A percentile compares a stretch with the other conserved stretches of the same genome.
Conservation (phyloP, 176 grass and related monocot species). For the Triticum timopheevii region DNA sequence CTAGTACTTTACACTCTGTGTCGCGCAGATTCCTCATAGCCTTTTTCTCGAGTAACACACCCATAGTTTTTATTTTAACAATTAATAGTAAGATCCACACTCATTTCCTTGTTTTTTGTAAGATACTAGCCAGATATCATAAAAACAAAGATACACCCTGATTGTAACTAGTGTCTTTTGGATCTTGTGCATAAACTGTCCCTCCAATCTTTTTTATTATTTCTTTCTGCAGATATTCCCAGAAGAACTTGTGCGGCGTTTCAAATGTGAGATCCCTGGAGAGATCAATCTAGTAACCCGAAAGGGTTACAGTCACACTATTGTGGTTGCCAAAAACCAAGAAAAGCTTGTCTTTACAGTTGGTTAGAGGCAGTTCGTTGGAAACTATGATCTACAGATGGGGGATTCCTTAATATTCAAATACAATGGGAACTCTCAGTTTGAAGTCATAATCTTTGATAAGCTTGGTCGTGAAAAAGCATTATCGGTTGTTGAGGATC, state of each 20-base stretch:
- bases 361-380: not conserved
- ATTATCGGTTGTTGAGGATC: not conserved
- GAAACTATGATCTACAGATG: conserved; percentile 7
- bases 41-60: no score
- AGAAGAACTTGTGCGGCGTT: not conserved
- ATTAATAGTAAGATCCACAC: no score
- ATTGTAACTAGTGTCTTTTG: not conserved
- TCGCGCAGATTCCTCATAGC: no score
- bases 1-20: no score
- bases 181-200: not conserved
- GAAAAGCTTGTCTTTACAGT: not conserved
- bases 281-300: conserved; percentile 9
- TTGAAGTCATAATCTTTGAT: conserved; percentile 14
- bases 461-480: not conserved
- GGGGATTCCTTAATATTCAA: conserved; percentile 1
- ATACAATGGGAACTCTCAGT: not conserved
- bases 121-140: not conserved
- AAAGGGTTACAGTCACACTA: not conserved
- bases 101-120: no score
- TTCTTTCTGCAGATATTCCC: not conserved
- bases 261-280: not conserved
- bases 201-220: no score
- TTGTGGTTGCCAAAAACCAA: not conserved
- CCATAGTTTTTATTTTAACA: no score
- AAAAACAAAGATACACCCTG: not conserved